A percentile compares a stretch with the other conserved stretches of the same genome.
phyloP scores from a whole-genome alignment of 1,139 yeast genomes.

The Yamadazyma buinensis region DNA sequence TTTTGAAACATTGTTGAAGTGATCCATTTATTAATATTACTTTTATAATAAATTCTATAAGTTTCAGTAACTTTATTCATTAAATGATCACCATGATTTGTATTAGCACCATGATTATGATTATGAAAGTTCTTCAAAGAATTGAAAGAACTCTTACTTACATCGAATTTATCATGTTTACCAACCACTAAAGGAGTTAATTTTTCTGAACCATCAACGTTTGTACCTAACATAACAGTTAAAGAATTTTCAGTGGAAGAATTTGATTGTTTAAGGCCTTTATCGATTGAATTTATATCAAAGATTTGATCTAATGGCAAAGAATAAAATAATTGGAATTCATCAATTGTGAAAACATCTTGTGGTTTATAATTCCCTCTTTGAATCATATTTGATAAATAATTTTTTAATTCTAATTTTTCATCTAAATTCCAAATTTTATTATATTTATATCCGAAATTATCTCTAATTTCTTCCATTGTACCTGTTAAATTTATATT shows the following conservation, averaged over 20 bases:
- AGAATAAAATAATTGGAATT: conserved; percentile 57
- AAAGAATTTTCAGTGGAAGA: conserved; percentile 51
- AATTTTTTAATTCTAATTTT: conserved; percentile 38
- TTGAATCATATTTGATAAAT: conserved; percentile 29
- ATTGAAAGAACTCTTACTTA: conserved; percentile 27
- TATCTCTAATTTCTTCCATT: conserved; percentile 36
- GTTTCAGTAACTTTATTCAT: conserved; percentile 49
- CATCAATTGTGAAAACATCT: conserved; percentile 60
- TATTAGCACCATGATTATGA: conserved; percentile 6
- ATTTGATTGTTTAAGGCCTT: conserved; percentile 41
- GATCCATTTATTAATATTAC: conserved; percentile 61
- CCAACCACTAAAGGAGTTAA: conserved; percentile 61
- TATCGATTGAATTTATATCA: conserved; percentile 44
- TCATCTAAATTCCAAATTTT: conserved; percentile 65
- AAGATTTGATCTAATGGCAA: conserved; percentile 60
- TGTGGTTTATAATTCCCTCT: conserved; percentile 41
- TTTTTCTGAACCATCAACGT: conserved; percentile 61
- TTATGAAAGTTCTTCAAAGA: conserved; percentile 28
- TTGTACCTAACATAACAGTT: conserved; percentile 61
- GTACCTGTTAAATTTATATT: conserved; percentile 49
- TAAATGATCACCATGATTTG: conserved; percentile 18
- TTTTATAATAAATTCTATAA: conserved; percentile 53
- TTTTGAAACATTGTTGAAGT: conserved; percentile 65
- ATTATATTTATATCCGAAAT: conserved; percentile 39
- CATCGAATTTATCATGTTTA: conserved; percentile 53